These are phyloP conservation scores for Amanita thiersii DNA, from an alignment of 768 basidiomycete genomes.

Conservation along the genomic window DNA sequence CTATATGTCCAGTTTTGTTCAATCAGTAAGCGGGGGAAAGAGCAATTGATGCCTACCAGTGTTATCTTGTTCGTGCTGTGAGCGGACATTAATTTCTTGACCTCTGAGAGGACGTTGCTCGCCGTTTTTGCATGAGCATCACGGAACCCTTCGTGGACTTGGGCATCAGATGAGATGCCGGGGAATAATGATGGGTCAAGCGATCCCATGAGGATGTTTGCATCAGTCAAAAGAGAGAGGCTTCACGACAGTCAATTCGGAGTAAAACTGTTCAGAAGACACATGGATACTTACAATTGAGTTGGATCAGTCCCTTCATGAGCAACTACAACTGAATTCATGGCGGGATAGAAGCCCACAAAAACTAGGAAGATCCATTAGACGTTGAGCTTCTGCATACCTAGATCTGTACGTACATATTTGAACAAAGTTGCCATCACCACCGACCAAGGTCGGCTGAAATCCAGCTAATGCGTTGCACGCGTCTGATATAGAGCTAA, in stretches of 20 bases:
- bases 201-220: slow-evolving; percentile 26
- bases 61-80: slow-evolving; percentile 32
- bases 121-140: slow-evolving; percentile 42
- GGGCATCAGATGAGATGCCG: slow-evolving; percentile 34
- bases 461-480: slow-evolving; percentile 34
- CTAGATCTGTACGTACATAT: slow-evolving; percentile 27
- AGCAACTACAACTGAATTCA: slow-evolving; percentile 45
- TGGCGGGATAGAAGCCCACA: slow-evolving; percentile 46
- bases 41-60: slow-evolving; percentile 24
- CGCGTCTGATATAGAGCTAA: slow-evolving; percentile 20
- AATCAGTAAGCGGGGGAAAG: neutral
- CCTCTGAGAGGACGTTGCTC: slow-evolving; percentile 31
- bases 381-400: neutral
- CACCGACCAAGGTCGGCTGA: slow-evolving; percentile 34
- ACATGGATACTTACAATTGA: slow-evolving; percentile 30
- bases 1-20: slow-evolving; percentile 16
- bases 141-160: slow-evolving; percentile 48
- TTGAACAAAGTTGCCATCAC: slow-evolving; percentile 40
- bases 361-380: slow-evolving; percentile 32
- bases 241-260: slow-evolving; percentile 17
- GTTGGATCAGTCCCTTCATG: slow-evolving; percentile 57
- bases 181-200: slow-evolving; percentile 47
- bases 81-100: slow-evolving; percentile 27
- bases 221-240: slow-evolving; percentile 43
- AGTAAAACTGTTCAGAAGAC: neutral